Base-by-base conservation (phyloP, 1,139 yeast genomes). In the Nematodospora anomalae region DNA sequence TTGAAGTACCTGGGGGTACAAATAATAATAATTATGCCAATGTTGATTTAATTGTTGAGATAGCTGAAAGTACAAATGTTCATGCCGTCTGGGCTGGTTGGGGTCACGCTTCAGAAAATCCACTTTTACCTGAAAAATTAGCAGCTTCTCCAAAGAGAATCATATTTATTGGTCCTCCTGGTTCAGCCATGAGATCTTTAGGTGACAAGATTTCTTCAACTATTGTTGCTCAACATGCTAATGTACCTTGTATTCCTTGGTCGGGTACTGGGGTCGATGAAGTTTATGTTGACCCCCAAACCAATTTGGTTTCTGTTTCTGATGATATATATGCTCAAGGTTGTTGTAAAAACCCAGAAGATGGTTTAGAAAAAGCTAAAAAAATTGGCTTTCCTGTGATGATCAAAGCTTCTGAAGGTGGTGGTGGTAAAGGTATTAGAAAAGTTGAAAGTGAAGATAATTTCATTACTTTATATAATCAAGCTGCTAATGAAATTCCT, bases 11-110 rank as follows among this genome's bases (percentile, higher is more conserved):
- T 42, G 99, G 99, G 55, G 98, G 98, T 39, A 92, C 97, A 40
- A 94, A 94, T 67, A 92, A 92, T 71, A 92, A 92, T 67, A 92
- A 92, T 65, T 90, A 90, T 60, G 98, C 99, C 53, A 92, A 92
- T 57, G 99, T 92, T 45, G 98, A 94, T 52, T 74, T 92, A 48
- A 92, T 92, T 63, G 97, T 92, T 34, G 99, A 92, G 57, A 74
- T 92, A 40, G 99, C 99, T 28, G 98, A 92, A 69, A 83, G 97
- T 68, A 83, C 96, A 35, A 79, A 88, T 49, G 97, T 86, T 41
- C 96, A 92, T 60, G 99, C 98, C 16, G 99, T 92, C 42, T 92
- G 99, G 99, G 98, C 99, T 24, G 99, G 99, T 52, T 85, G 97
- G 97, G 99, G 99, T 53, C 98, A 94, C 61, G 99, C 99, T 26